phyloP scores from a whole-genome alignment of 306 rosid species.

The Luffa acutangula region DNA sequence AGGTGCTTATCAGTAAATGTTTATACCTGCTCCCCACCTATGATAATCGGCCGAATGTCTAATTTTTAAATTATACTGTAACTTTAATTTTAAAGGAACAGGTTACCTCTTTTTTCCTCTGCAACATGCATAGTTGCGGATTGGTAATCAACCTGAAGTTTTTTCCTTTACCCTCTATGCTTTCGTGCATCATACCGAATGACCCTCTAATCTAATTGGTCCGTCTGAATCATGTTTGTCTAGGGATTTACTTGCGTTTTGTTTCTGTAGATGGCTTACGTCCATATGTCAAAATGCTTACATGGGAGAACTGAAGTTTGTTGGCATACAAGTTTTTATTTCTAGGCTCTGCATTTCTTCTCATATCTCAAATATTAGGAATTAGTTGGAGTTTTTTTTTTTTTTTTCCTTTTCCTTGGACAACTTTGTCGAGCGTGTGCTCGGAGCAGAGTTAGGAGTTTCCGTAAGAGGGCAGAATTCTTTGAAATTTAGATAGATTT shows the following conservation, averaged over 20 bases:
- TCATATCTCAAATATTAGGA: neutral
- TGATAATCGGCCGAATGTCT: neutral
- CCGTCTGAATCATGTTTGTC: neutral
- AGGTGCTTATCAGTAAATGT: neutral
- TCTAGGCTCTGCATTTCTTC: neutral
- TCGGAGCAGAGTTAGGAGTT: neutral
- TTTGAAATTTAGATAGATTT: neutral
- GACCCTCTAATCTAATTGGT: neutral
- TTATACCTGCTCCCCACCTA: neutral
- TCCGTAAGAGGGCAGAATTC: neutral
- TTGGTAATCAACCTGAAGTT: neutral
- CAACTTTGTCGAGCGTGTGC: neutral
- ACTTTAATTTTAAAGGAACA: neutral
- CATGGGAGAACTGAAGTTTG: neutral
- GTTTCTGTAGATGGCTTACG: neutral
- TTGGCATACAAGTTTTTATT: neutral
- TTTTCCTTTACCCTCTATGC: neutral
- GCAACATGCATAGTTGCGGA: neutral
- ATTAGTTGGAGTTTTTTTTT: neutral
- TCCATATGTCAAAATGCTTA: neutral
- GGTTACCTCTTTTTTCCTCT: neutral
- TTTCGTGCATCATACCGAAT: neutral
- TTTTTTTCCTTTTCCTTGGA: neutral
- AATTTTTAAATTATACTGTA: neutral
- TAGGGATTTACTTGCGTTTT: neutral